Base-by-base conservation (phyloP, 75 land plant species). In the Selaginella tamariscina region DNA sequence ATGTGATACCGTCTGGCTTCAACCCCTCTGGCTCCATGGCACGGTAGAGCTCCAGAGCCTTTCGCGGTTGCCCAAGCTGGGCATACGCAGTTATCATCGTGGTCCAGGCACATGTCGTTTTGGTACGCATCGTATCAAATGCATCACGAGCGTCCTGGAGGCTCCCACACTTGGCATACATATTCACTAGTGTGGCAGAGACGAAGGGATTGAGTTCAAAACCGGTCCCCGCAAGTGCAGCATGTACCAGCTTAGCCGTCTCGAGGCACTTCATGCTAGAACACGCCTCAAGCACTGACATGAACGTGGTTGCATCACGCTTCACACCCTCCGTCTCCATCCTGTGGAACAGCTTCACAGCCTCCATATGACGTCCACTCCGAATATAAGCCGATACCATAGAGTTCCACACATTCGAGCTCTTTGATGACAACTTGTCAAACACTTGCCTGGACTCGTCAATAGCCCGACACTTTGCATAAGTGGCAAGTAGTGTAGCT, bases 291-390 rank as follows among this genome's bases (percentile, higher is more conserved):
- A 39, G 49, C 49, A 39, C 49, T 5, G 49, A 39, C 49, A 39
- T 39, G 49, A 39, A 39, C 5, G 49, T 39, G 49, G 49, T 39
- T 5, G 49, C 49, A 15, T 39, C 49, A 5, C 49, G 87, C 60
- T 78, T 76, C 24, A 82, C 59, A 9, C 79, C 72, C 60, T 82
- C 78, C 24, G 77, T 78, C 49, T 39, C 49, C 49, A 39, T 39
- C 49, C 15, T 15, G 49, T 39, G 49, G 49, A 39, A 39, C 11
- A 39, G 49, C 49, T 39, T 15, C 11, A 39, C 11, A 5, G 49
- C 5, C 15, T 39, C 15, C 49, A 5, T 15, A 15, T 5, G 49
- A 39, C 49, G 76, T 5, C 49, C 49, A 39, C 15, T 39, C 11
- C 15, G 49, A 15, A 5, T 5, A 15, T 39, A 39, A 15, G 49